Evolutionary conservation across 257 asterid species (phyloP), one percentile per base, ranked within the genome.

Genomic region (Dorcoceras hygrometricum): DNA sequence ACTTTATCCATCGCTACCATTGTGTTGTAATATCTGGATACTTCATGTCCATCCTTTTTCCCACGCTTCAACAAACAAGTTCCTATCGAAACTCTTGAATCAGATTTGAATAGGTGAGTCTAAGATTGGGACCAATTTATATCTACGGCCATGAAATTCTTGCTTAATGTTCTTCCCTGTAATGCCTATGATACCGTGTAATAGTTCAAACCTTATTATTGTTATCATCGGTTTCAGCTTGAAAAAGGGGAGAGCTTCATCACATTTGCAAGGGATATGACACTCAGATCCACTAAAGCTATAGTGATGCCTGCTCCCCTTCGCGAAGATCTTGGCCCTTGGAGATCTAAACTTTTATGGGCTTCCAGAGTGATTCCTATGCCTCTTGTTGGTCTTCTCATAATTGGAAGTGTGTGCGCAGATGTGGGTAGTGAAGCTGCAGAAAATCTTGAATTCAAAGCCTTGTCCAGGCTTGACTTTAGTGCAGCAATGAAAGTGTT

Each of bases 191-290:
- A 3, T 55, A 5, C 58, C 12, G 11, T 56, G 57, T 57, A 22
- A 67, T 22, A 51, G 56, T 56, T 71, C 80, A 31, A 62, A 67
- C 22, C 16, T 32, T 65, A 32, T 39, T 70, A 8, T 57, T 14
- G n/a, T 43, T 43, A 4, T 39, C 59, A 74, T 59, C 51, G 5
- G 23, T 77, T 69, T 58, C 95, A 94, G 99, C 81, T 57, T 51
- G 95, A 94, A 78, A 90, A 86, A 76, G 99, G 99, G 6, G 99
- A 94, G 91, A 90, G 95, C 83, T 74, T 94, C 77, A 86, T 90
- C 83, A 83, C 97, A 63, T 88, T 90, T 83, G 95, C 99, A 22
- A 82, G 96, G 75, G 99, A 94, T 71, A 90, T 88, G 95, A 90
- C 97, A 19, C 77, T 88, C 67, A 85, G 74, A 80, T 93, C 97